Evolutionary conservation across 202 grass and related monocot genomes (phyloP).

Genomic region (Brachypodium distachyon): DNA sequence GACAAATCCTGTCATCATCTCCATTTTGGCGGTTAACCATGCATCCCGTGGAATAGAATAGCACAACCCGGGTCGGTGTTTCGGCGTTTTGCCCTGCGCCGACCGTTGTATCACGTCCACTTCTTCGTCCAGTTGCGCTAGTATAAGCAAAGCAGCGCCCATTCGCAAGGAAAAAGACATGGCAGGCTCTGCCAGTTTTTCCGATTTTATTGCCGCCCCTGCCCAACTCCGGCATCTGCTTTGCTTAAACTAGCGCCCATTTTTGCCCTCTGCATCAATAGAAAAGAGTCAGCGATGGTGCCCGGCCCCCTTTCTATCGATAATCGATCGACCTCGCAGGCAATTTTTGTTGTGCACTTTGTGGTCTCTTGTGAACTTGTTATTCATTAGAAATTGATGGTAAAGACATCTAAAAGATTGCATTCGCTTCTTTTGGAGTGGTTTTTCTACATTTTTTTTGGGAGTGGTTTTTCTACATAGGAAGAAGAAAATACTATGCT

Average conservation of each 20-base stretch:
- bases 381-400: neutral
- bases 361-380: neutral
- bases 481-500: no score
- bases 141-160: neutral
- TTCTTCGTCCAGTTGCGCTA: slow-evolving; percentile 11
- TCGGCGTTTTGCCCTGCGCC: slow-evolving; percentile 21
- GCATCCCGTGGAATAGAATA: neutral
- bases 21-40: slow-evolving; percentile 20
- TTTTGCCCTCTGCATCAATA: no score
- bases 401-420: neutral
- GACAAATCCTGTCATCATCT: slow-evolving; percentile 10
- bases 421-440: no score
- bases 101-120: slow-evolving; percentile 36
- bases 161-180: slow-evolving; percentile 3
- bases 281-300: no score
- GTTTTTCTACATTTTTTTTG: no score
- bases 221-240: neutral
- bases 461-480: no score
- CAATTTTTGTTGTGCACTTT: neutral
- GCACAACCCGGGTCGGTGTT: neutral
- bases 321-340: neutral
- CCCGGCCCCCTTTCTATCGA: no score
- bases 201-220: slow-evolving; percentile 16
- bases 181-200: neutral
- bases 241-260: no score